Percentiles rank a stretch among this genome's conserved stretches.
Conservation (phyloP, 495 filamentous ascomycete genomes). For the Penicillium tannophilum region DNA sequence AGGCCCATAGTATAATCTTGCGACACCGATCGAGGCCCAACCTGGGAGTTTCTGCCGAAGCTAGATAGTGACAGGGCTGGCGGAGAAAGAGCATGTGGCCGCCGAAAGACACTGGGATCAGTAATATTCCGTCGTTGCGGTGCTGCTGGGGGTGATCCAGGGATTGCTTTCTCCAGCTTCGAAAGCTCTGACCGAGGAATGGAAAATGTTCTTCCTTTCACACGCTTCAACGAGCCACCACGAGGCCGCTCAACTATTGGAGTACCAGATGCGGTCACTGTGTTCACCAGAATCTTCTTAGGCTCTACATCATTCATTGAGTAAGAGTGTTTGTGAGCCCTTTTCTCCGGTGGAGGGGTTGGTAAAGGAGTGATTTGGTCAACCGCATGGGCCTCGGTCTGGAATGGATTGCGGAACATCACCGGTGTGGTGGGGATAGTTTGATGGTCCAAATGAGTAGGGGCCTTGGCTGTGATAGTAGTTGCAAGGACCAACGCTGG, state of each 20-base stretch:
- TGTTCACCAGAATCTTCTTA: slow-evolving; percentile 26
- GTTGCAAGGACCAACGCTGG: slow-evolving; percentile 47
- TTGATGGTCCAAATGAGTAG: background rate
- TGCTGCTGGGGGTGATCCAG: slow-evolving; percentile 23
- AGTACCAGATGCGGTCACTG: slow-evolving; percentile 24
- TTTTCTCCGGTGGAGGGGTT: slow-evolving; percentile 11
- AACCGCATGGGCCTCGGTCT: slow-evolving; percentile 8
- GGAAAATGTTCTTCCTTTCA: slow-evolving; percentile 42
- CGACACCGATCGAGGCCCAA: slow-evolving; percentile 29
- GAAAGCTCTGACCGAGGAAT: slow-evolving; percentile 30
- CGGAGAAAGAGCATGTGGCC: slow-evolving; percentile 30
- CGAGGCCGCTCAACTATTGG: slow-evolving; percentile 25
- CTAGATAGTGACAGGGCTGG: slow-evolving; percentile 17
- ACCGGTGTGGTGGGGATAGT: slow-evolving; percentile 24
- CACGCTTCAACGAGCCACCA: slow-evolving; percentile 33
- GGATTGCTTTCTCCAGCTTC: slow-evolving; percentile 27
- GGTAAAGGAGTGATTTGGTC: slow-evolving; percentile 4
- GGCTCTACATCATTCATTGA: slow-evolving; percentile 30
- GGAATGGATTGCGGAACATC: slow-evolving; percentile 42
- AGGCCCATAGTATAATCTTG: slow-evolving; percentile 30
- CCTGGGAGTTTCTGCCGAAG: slow-evolving; percentile 14
- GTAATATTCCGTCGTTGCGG: slow-evolving; percentile 45
- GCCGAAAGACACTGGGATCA: slow-evolving; percentile 41
- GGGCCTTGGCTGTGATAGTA: slow-evolving; percentile 28
- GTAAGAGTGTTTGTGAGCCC: slow-evolving; percentile 23